phyloP scores from a whole-genome alignment of 768 basidiomycete species.

The Cantharellus cinnabarinus region DNA sequence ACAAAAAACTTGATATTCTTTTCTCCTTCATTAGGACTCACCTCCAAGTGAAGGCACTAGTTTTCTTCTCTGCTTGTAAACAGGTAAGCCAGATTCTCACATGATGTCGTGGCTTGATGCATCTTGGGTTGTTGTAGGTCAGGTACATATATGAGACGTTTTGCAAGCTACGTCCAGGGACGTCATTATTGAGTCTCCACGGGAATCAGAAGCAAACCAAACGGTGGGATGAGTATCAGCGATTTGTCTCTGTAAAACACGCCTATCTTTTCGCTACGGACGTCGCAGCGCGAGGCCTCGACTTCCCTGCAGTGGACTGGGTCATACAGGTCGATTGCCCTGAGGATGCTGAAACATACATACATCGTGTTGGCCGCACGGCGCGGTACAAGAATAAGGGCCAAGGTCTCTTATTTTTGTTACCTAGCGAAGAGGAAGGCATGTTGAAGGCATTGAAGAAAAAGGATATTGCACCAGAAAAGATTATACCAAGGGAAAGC shows the following conservation, averaged over 20 bases:
- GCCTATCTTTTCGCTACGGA: conserved; percentile 89
- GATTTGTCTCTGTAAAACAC: conserved; percentile 63
- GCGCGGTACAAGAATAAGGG: conserved; percentile 85
- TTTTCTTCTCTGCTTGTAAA: conserved; percentile 88
- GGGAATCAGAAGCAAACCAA: conserved; percentile 95
- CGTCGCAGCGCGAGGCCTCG: conserved; percentile 85
- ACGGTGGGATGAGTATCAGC: conserved; percentile 60
- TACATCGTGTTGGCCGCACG: conserved; percentile 90
- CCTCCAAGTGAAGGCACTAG: conserved; percentile 73
- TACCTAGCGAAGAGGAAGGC: conserved; percentile 86
- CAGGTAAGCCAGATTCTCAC: conserved; percentile 31
- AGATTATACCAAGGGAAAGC: conserved; percentile 74
- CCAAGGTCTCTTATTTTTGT: conserved; percentile 58
- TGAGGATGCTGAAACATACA: conserved; percentile 93
- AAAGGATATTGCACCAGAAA: conserved; percentile 50
- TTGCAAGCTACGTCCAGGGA: conserved; percentile 84
- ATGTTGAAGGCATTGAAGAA: conserved; percentile 52
- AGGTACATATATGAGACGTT: conserved; percentile 93
- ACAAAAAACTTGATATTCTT: conserved; percentile 72
- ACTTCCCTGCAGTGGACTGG: conserved; percentile 95
- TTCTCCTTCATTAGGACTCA: conserved; percentile 94
- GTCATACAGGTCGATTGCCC: conserved; percentile 90
- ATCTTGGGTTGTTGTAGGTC: conserved; percentile 20
- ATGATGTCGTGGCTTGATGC: neutral
- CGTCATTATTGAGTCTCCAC: conserved; percentile 81